Evolutionary conservation across 495 filamentous ascomycete genomes (phyloP).

Genomic region (Corynascus novoguineensis): DNA sequence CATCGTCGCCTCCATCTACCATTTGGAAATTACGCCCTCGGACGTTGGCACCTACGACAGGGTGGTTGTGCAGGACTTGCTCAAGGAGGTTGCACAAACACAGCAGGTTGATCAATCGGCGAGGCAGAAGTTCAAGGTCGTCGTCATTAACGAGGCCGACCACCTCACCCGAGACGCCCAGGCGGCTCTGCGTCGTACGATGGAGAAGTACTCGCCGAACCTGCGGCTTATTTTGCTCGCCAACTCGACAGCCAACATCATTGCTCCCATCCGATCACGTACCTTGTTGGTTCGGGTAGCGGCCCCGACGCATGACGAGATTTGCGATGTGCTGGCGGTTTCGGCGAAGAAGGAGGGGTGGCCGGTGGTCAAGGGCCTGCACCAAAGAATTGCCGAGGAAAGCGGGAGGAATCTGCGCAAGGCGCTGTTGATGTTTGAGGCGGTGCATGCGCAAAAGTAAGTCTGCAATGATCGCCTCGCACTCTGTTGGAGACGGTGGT

Average conservation of each 20-base stretch:
- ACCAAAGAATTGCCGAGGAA: slow-evolving; percentile 81
- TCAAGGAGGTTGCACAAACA: slow-evolving; percentile 97
- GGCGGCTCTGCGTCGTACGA: slow-evolving; percentile 87
- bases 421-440: slow-evolving; percentile 92
- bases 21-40: slow-evolving; percentile 95
- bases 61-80: slow-evolving; percentile 88
- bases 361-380: slow-evolving; percentile 61
- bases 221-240: slow-evolving; percentile 84
- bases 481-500: not conserved
- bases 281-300: slow-evolving; percentile 88
- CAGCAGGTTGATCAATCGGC: slow-evolving; percentile 91
- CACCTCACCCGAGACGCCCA: slow-evolving; percentile 91
- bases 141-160: slow-evolving; percentile 99
- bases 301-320: slow-evolving; percentile 79
- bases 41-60: slow-evolving; percentile 96
- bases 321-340: slow-evolving; percentile 65
- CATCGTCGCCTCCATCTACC: slow-evolving; percentile 91
- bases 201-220: slow-evolving; percentile 99
- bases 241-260: slow-evolving; percentile 94
- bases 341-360: slow-evolving; percentile 76
- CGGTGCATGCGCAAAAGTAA: slow-evolving; percentile 94
- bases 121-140: slow-evolving; percentile 92
- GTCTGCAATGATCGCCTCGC: slow-evolving; percentile 14
- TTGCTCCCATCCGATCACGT: slow-evolving; percentile 86
- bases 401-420: slow-evolving; percentile 85